These are phyloP conservation scores for Magnusiomyces ingens DNA, from an alignment of 1,139 yeast species.

Conservation along the genomic window DNA sequence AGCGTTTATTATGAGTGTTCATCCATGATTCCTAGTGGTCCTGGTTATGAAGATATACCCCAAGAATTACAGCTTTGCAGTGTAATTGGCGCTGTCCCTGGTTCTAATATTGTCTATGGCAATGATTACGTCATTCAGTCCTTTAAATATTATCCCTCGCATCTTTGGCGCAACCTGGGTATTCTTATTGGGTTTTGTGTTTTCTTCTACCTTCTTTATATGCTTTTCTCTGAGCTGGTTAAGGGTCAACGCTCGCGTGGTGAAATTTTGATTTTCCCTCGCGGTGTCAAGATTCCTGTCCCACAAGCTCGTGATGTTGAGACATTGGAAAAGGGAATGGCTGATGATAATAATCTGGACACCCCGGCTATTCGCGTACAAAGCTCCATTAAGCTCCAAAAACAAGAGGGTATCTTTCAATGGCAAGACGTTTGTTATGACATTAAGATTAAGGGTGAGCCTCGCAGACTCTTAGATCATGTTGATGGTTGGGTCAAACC, in stretches of 20 bases:
- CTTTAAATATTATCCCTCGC: conserved; percentile 43
- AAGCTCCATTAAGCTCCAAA: conserved; percentile 15
- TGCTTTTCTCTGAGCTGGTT: conserved; percentile 51
- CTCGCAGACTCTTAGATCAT: conserved; percentile 51
- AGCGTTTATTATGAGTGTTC: conserved; percentile 38
- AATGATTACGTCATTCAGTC: conserved; percentile 42
- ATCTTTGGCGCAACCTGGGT: conserved; percentile 79
- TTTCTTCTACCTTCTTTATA: conserved; percentile 48
- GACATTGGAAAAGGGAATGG: conserved; percentile 3
- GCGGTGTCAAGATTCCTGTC: not conserved
- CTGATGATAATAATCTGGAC: conserved; percentile 25
- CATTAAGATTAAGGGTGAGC: conserved; percentile 45
- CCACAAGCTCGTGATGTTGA: not conserved
- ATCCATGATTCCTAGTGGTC: conserved; percentile 44
- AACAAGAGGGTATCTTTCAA: conserved; percentile 46
- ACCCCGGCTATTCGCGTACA: conserved; percentile 6
- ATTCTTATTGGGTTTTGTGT: conserved; percentile 48
- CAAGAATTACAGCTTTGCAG: conserved; percentile 45
- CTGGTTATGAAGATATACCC: conserved; percentile 36
- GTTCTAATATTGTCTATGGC: conserved; percentile 49
- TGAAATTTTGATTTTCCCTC: conserved; percentile 62
- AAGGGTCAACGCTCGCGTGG: conserved; percentile 76
- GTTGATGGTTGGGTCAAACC: conserved; percentile 79
- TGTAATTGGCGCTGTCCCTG: conserved; percentile 55
- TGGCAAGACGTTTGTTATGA: conserved; percentile 69